Evolutionary conservation across 495 filamentous ascomycete genomes (phyloP).

Genomic region (Parmelia sp.): DNA sequence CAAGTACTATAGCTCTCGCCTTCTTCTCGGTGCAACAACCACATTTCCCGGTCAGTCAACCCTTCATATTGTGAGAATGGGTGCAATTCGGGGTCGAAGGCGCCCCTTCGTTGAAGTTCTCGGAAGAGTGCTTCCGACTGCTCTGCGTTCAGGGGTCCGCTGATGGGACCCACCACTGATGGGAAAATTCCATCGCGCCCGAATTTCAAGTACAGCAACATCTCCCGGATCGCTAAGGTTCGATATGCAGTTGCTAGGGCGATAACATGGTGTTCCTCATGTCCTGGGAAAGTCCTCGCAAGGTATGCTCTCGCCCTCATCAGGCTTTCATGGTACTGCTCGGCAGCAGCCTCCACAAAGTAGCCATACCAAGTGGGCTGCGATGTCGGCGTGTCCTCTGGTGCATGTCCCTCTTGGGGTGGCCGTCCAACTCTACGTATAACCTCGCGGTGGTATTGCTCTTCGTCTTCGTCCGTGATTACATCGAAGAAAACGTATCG

Average conservation of each 20-base stretch:
- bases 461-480: background rate
- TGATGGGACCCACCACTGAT: background rate
- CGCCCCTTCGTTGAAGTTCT: constrained; percentile 2
- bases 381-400: background rate
- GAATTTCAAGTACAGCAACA: background rate
- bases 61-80: background rate
- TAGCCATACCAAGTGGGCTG: background rate
- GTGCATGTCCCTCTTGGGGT: background rate
- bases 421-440: background rate
- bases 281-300: background rate
- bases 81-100: background rate
- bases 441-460: background rate
- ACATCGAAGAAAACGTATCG: background rate
- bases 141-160: background rate
- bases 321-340: constrained; percentile 5
- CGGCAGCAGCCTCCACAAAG: background rate
- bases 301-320: background rate
- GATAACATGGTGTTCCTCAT: background rate
- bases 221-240: background rate
- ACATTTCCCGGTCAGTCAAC: background rate
- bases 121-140: background rate
- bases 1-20: background rate
- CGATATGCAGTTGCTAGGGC: background rate
- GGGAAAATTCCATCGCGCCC: background rate
- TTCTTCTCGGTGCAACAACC: background rate